Evolutionary conservation across 2,329 filamentous ascomycete genomes (phyloP).

Genomic region (Talaromyces pinophilus): DNA sequence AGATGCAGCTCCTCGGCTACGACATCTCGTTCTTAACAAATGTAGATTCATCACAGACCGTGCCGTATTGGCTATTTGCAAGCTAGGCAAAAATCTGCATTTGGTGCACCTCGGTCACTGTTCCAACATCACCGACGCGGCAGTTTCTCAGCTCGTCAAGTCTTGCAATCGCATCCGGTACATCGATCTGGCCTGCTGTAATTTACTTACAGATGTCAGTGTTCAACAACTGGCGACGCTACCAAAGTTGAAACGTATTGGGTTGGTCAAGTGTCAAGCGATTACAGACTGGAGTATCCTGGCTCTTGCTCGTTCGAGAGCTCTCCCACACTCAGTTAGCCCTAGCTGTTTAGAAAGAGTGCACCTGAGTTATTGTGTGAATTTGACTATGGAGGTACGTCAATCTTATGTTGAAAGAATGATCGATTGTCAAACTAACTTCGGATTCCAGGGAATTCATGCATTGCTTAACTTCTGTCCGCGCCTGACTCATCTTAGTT

Average conservation of each 20-base stretch:
- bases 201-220: conserved; percentile 81
- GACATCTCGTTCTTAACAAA: conserved; percentile 92
- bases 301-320: conserved; percentile 70
- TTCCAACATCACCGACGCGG: conserved; percentile 82
- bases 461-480: conserved; percentile 86
- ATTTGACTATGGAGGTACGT: conserved; percentile 76
- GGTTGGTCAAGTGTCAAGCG: conserved; percentile 85
- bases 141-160: conserved; percentile 80
- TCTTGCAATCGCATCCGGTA: conserved; percentile 92
- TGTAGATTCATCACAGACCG: conserved; percentile 89
- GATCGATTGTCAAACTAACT: conserved; percentile 33
- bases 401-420: conserved; percentile 1
- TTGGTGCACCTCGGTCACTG: conserved; percentile 97
- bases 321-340: conserved; percentile 57
- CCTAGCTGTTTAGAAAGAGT: conserved; percentile 81
- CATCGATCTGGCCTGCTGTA: conserved; percentile 96
- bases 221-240: conserved; percentile 80
- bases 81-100: conserved; percentile 91
- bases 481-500: conserved; percentile 86
- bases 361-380: conserved; percentile 91
- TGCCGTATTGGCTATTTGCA: conserved; percentile 82
- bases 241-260: conserved; percentile 91
- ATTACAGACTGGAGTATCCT: conserved; percentile 91
- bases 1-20: conserved; percentile 77
- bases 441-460: conserved; percentile 71